These are phyloP conservation scores for Sporothrix brasiliensis DNA, from an alignment of 2,329 filamentous ascomycete species.

Conservation along the genomic window DNA sequence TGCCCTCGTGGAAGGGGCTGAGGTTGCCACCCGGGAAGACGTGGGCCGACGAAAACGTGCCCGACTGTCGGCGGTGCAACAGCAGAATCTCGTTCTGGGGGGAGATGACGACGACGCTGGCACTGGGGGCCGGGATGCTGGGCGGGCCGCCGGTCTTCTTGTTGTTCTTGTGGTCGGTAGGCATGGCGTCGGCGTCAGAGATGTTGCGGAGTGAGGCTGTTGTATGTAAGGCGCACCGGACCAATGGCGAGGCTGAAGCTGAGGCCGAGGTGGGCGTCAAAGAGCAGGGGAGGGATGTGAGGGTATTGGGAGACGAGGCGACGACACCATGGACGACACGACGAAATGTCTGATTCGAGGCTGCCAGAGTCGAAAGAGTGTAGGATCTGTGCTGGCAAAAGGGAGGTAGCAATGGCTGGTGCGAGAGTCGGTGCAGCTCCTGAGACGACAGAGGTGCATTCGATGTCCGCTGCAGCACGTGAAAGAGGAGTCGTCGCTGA, in stretches of 20 bases:
- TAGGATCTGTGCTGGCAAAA: neutral
- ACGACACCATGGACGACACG: too few species aligned
- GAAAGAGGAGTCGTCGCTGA: conserved; percentile 18
- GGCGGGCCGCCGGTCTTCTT: neutral
- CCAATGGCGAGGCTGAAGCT: neutral
- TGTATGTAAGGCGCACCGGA: neutral
- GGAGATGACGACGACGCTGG: conserved; percentile 80
- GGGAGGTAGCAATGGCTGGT: neutral
- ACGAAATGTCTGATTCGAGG: too few species aligned
- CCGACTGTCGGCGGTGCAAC: conserved; percentile 78
- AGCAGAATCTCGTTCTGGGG: conserved; percentile 85
- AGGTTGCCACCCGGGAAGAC: conserved; percentile 94
- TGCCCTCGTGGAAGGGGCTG: conserved; percentile 74
- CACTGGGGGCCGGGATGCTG: conserved; percentile 31
- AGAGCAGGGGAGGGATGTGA: neutral
- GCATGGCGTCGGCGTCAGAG: neutral
- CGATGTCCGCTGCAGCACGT: neutral
- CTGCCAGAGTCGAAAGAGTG: neutral
- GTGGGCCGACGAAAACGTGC: conserved; percentile 85
- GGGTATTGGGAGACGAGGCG: neutral
- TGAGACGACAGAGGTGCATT: neutral
- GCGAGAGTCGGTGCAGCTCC: neutral
- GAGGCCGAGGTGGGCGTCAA: neutral
- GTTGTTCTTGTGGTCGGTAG: neutral
- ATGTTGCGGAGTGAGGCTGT: neutral